Evolutionary conservation across 257 asterid genomes (phyloP), one percentile per base, ranked within the genome.

Genomic region (Solanum corneliomulleri): DNA sequence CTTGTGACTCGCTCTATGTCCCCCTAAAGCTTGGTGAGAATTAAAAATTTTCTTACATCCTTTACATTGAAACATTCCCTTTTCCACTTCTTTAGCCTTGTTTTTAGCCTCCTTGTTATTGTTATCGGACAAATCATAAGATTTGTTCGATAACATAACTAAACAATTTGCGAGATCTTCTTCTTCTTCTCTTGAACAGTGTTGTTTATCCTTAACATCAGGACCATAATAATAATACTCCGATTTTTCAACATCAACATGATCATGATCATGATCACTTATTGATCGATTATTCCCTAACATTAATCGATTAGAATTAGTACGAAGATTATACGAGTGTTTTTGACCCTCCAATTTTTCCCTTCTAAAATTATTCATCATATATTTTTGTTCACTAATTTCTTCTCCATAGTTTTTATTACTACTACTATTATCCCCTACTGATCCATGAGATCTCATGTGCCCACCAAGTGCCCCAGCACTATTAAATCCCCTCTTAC

Each of bases 1-100:
- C 92, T 95, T 96, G 85, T 96, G 99, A 76, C 99, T 96, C 9
- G 99, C 99, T 85, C 99, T 91, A 23, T 96, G 99, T 6, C 99
- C 99, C 7, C 98, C 98, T 76, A 96, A 89, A n/a, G 98, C 99
- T 89, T 95, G 99, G 83, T 96, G 98, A 49, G 98, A 95, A 86
- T 56, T 94, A 88, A 96, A 95, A 12, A 91, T 88, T 87, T 95
- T 95, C 90, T 93, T 94, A 35, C 99, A 96, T 49, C 95, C 94
- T 88, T 92, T 96, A 91, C 98, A 96, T 83, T 94, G 98, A 64
- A 95, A 96, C 86, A 86, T 64, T 7, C 93, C 92, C 72, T 92
- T 94, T 83, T 83, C 94, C 77, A 77, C 87, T n/a, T 93, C 92
- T 75, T 90, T 91, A 3, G 69, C 94, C 88, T 91, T 91, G 27